Conservation (phyloP, 441 rosid species). For the Breynia disticha region DNA sequence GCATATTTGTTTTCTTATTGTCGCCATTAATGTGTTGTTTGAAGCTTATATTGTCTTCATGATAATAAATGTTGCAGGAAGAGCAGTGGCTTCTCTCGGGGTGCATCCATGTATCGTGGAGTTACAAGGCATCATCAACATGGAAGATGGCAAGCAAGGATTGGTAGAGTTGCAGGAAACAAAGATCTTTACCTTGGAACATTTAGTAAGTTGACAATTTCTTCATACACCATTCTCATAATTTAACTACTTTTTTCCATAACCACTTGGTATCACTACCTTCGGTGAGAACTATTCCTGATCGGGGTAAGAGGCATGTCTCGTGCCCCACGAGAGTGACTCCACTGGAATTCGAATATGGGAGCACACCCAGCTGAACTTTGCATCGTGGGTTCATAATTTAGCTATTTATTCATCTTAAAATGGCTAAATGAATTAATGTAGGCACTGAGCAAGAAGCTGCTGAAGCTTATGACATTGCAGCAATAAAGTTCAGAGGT, state of each 20-base stretch:
- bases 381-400: no score
- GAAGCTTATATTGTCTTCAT: background rate
- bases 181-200: slow-evolving; percentile 99
- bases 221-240: background rate
- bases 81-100: slow-evolving; percentile 97
- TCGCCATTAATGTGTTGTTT: background rate
- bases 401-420: background rate
- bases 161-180: slow-evolving; percentile 96
- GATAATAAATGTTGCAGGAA: slow-evolving; percentile 37
- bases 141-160: slow-evolving; percentile 99
- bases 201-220: slow-evolving; percentile 52
- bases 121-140: slow-evolving; percentile 99
- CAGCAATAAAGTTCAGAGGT: slow-evolving; percentile 91
- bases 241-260: background rate
- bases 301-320: no score
- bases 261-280: no score
- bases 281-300: no score
- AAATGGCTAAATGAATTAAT: background rate
- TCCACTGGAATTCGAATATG: no score
- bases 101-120: slow-evolving; percentile 99
- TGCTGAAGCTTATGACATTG: slow-evolving; percentile 96
- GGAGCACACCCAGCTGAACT: no score
- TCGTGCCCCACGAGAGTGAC: no score
- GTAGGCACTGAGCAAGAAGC: slow-evolving; percentile 97
- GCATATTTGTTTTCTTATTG: no score